Percentiles rank a stretch among this genome's conserved stretches.
phyloP scores from a whole-genome alignment of 2,329 filamentous ascomycete genomes.

The Huntiella savannae region DNA sequence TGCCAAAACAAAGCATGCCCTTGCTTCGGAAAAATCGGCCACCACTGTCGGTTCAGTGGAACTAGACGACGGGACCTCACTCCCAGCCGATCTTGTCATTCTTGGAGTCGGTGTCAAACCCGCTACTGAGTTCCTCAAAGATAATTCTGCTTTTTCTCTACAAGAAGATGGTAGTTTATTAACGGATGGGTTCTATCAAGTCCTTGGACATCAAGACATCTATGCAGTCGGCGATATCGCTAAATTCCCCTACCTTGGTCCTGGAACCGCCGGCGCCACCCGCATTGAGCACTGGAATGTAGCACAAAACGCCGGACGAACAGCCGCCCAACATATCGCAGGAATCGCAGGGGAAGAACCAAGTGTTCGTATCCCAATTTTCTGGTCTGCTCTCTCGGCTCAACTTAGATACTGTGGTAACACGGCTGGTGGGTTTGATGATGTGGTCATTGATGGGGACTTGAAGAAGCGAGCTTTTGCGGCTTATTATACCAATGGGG shows the following conservation, averaged over 20 bases:
- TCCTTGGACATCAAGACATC: constrained; percentile 60
- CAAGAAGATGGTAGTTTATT: constrained; percentile 71
- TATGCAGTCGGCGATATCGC: constrained; percentile 93
- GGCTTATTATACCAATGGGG: constrained; percentile 74
- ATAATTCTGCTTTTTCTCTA: constrained; percentile 50
- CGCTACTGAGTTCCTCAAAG: constrained; percentile 62
- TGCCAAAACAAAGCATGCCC: constrained; percentile 55
- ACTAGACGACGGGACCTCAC: constrained; percentile 67
- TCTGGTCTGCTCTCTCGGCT: constrained; percentile 83
- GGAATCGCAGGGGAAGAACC: constrained; percentile 37
- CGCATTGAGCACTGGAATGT: constrained; percentile 99
- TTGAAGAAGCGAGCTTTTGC: constrained; percentile 64
- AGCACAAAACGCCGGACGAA: constrained; percentile 76
- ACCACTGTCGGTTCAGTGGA: constrained; percentile 61
- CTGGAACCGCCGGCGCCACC: constrained; percentile 51
- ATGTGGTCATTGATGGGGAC: constrained; percentile 61
- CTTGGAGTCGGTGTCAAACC: constrained; percentile 79
- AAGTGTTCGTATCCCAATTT: constrained; percentile 65
- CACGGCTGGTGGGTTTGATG: constrained; percentile 64
- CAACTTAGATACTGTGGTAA: constrained; percentile 91
- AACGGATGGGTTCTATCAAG: constrained; percentile 62
- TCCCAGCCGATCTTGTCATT: constrained; percentile 79
- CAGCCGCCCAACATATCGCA: constrained; percentile 59
- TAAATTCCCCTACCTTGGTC: constrained; percentile 82
- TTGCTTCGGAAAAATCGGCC: constrained; percentile 45